Conservation (phyloP, 441 rosid species). For the Sinapis alba region DNA sequence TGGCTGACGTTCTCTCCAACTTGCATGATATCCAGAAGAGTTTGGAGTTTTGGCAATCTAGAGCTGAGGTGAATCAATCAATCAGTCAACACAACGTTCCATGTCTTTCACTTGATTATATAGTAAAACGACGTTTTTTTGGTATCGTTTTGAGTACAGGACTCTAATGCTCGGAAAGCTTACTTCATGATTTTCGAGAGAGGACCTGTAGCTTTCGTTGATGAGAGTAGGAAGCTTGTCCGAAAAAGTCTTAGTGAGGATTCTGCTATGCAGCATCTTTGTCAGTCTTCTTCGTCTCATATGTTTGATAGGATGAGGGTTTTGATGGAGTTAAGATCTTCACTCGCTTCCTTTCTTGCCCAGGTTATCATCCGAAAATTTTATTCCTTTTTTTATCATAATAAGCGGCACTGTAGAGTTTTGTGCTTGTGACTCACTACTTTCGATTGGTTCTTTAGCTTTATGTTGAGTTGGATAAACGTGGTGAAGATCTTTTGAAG, state of each 20-base stretch:
- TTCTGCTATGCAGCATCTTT: conserved; percentile 57
- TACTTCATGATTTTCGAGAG: conserved; percentile 88
- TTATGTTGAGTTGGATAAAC: conserved; percentile 71
- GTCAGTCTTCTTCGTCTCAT: conserved; percentile 63
- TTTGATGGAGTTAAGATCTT: conserved; percentile 60
- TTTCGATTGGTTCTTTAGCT: conserved; percentile 51
- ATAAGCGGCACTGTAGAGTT: not conserved
- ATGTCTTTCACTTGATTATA: not conserved
- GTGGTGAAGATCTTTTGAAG: conserved; percentile 65
- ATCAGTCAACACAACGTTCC: not conserved
- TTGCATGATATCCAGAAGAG: conserved; percentile 71
- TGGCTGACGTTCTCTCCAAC: conserved; percentile 57
- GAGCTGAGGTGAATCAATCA: conserved; percentile 66
- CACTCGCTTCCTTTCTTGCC: conserved; percentile 80
- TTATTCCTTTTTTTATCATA: not conserved
- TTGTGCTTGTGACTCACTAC: conserved; percentile 7
- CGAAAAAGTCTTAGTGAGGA: conserved; percentile 49
- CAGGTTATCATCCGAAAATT: conserved; percentile 51
- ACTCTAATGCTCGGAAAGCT: conserved; percentile 65
- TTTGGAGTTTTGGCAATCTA: conserved; percentile 82
- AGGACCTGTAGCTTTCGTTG: conserved; percentile 81
- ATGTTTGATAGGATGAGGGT: conserved; percentile 72
- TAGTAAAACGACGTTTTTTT: not conserved
- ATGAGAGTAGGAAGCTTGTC: conserved; percentile 54
- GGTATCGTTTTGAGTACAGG: conserved; percentile 44